Conservation (phyloP, 208 protist species). For the Crithidia expoeki region DNA sequence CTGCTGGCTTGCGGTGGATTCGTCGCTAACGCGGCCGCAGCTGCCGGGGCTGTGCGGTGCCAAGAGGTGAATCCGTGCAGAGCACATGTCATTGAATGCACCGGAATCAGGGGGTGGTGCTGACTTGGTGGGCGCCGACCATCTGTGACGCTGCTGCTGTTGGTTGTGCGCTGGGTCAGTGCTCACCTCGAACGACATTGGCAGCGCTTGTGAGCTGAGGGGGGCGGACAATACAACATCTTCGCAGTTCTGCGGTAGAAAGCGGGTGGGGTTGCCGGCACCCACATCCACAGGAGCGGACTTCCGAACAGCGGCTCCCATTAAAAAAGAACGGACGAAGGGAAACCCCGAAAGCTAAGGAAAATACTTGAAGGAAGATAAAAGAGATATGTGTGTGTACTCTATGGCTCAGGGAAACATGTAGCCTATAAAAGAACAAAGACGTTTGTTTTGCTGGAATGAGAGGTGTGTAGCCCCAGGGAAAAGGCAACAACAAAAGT, state of each 20-base stretch:
- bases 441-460: too few relatives aligned
- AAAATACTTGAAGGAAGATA: background rate
- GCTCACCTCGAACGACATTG: background rate
- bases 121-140: background rate
- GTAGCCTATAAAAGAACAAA: background rate
- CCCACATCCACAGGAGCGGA: background rate
- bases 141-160: background rate
- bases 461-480: too few relatives aligned
- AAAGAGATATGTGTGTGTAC: conserved; percentile 7
- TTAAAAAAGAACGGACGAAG: background rate
- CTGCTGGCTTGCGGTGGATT: background rate
- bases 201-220: background rate
- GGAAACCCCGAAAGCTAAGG: background rate
- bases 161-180: background rate
- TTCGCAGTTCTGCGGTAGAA: background rate
- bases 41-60: conserved; percentile 1
- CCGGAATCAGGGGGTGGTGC: background rate
- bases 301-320: conserved; percentile 16
- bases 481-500: background rate
- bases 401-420: too few relatives aligned
- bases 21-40: background rate
- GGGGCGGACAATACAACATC: background rate
- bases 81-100: background rate
- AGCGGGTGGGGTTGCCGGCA: background rate
- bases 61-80: background rate